These are phyloP conservation scores for Leucosporidium scottii DNA, from an alignment of 768 basidiomycete genomes.

Conservation along the genomic window DNA sequence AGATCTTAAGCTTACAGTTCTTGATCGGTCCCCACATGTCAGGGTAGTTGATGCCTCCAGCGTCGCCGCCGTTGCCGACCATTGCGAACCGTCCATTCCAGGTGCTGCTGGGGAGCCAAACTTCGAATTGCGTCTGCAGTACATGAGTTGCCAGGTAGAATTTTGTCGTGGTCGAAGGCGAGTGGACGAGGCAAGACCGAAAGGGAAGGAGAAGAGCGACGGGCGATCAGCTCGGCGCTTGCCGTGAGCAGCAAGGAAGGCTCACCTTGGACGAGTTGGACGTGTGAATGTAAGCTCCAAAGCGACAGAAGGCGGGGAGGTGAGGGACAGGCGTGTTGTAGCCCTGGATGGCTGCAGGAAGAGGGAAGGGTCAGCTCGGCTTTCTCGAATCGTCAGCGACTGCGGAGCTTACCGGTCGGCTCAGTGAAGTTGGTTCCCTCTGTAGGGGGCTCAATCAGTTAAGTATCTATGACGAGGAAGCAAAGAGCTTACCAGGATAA, in stretches of 20 bases:
- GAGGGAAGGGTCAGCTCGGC: background rate
- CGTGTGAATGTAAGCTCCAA: conserved; percentile 33
- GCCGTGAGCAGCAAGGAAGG: too few relatives aligned
- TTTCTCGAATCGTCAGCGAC: background rate
- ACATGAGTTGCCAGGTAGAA: too few relatives aligned
- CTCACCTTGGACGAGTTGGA: conserved; percentile 18
- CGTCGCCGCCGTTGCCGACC: conserved; percentile 22
- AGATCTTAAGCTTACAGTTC: background rate
- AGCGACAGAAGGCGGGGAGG: conserved; percentile 32
- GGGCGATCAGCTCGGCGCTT: background rate
- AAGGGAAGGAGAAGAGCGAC: too few relatives aligned
- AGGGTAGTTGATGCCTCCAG: conserved; percentile 26
- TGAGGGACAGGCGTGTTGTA: conserved; percentile 15
- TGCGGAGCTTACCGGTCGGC: background rate
- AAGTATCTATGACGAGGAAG: background rate
- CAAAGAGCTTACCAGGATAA: conserved; percentile 10
- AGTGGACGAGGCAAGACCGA: too few relatives aligned
- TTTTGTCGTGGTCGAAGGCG: too few relatives aligned
- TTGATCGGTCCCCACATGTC: background rate
- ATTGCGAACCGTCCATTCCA: conserved; percentile 22
- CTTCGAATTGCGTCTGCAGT: conserved; percentile 34
- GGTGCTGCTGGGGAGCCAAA: conserved; percentile 25
- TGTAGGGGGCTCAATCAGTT: background rate
- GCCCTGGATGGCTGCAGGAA: background rate
- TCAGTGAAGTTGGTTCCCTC: conserved; percentile 21